Conservation (phyloP, 1,139 yeast species). For the Martiniozyma asiatica region DNA sequence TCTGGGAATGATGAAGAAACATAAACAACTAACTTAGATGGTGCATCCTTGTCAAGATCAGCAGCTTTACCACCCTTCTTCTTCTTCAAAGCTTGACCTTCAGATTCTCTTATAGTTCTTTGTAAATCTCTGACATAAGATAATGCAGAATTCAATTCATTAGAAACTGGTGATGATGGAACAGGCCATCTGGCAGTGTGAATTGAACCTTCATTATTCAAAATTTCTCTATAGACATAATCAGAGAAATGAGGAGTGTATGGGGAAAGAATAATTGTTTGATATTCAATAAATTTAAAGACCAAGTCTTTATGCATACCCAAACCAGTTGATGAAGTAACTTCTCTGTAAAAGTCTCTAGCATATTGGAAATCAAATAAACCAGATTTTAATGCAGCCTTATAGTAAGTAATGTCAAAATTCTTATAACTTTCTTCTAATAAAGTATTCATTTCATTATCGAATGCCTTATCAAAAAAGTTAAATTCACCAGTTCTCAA, state of each 20-base stretch:
- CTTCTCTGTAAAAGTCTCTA: conserved; percentile 92
- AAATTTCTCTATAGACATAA: conserved; percentile 71
- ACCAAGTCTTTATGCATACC: conserved; percentile 79
- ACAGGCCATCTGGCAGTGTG: conserved; percentile 72
- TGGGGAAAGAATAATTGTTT: conserved; percentile 77
- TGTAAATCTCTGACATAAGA: conserved; percentile 67
- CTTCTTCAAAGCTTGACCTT: conserved; percentile 76
- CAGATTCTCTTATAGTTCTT: conserved; percentile 85
- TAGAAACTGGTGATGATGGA: conserved; percentile 52
- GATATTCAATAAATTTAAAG: conserved; percentile 70
- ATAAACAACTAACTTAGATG: conserved; percentile 61
- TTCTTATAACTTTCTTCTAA: conserved; percentile 61
- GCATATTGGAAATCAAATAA: conserved; percentile 90
- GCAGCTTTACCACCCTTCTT: conserved; percentile 77
- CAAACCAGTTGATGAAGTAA: conserved; percentile 32
- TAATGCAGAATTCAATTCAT: conserved; percentile 52
- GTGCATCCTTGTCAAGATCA: conserved; percentile 59
- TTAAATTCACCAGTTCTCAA: conserved; percentile 63
- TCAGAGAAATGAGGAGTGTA: conserved; percentile 95
- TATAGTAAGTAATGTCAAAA: conserved; percentile 66
- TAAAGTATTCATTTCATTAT: conserved; percentile 82
- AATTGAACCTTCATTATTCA: conserved; percentile 46
- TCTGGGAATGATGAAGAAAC: conserved; percentile 82
- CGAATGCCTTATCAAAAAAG: conserved; percentile 82
- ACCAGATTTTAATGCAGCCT: conserved; percentile 81